phyloP scores from a whole-genome alignment of 805 yeast genomes.

The Sungouiozyma ichnusensis region DNA sequence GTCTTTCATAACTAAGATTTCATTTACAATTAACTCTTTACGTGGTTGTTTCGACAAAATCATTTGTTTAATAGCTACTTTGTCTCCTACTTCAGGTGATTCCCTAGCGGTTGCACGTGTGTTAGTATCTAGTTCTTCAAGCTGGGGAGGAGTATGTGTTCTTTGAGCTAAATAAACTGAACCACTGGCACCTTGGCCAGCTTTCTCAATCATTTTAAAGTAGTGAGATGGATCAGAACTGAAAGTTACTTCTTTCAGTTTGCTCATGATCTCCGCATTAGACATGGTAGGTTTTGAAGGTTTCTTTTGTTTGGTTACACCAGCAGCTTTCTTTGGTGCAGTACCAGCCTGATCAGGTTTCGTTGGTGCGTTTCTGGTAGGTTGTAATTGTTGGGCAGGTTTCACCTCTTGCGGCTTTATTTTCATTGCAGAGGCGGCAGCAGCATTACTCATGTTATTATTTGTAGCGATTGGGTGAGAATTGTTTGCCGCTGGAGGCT shows the following conservation, averaged over 20 bases:
- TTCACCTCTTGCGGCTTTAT: constrained; percentile 7
- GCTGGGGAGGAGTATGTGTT: constrained; percentile 31
- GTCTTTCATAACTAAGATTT: constrained; percentile 93
- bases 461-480: constrained; percentile 2
- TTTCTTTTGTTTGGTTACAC: constrained; percentile 32
- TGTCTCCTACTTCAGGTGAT: constrained; percentile 36
- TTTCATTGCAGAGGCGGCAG: constrained; percentile 29
- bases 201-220: constrained; percentile 67
- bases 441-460: constrained; percentile 25
- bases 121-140: background rate
- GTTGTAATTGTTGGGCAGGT: constrained; percentile 15
- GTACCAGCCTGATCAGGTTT: constrained; percentile 13
- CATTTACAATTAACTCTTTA: constrained; percentile 90
- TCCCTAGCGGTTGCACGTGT: background rate
- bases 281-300: constrained; percentile 55
- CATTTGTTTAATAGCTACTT: constrained; percentile 95
- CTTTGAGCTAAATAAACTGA: constrained; percentile 82
- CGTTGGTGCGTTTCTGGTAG: constrained; percentile 26
- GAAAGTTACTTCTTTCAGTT: constrained; percentile 71
- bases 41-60: constrained; percentile 84
- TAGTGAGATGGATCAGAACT: constrained; percentile 77
- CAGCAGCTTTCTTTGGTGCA: constrained; percentile 19
- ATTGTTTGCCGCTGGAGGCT: constrained; percentile 9
- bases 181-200: constrained; percentile 98
- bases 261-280: constrained; percentile 80